These are phyloP conservation scores for Solanum chiquidenum DNA, from an alignment of 257 asterid species.

Conservation along the genomic window DNA sequence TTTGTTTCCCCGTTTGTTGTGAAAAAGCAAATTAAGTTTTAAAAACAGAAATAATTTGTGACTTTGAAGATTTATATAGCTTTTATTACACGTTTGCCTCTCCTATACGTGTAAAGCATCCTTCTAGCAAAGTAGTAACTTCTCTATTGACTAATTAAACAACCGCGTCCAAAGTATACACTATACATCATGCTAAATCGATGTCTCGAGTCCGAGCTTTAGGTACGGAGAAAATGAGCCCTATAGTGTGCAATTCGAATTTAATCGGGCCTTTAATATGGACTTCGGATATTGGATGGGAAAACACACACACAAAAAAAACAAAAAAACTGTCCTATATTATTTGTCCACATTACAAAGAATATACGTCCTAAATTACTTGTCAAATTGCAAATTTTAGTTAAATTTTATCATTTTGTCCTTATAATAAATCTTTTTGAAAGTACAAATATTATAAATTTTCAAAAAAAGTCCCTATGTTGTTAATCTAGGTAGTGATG, in stretches of 20 bases:
- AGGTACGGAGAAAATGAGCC: background rate
- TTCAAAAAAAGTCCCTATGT: background rate
- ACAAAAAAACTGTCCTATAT: no score
- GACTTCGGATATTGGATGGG: accelerated
- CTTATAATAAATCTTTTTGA: background rate
- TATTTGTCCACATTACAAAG: background rate
- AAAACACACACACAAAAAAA: background rate
- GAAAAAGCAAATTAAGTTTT: background rate
- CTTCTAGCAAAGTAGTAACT: background rate
- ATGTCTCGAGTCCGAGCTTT: accelerated
- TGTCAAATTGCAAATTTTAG: background rate
- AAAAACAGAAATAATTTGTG: background rate
- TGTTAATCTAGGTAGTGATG: no score
- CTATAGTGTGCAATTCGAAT: no score
- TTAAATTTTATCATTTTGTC: background rate
- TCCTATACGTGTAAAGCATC: slow-evolving; percentile 17
- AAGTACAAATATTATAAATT: background rate
- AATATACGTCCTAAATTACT: background rate
- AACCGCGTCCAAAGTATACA: background rate
- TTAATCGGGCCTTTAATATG: no score
- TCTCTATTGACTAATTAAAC: background rate
- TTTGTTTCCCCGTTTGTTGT: background rate
- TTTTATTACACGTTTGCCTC: slow-evolving; percentile 10
- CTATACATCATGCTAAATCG: background rate
- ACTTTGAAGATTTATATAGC: background rate